Evolutionary conservation across 192 early-diverging fungal species (phyloP).

Genomic region (Cetraspora pellucida): DNA sequence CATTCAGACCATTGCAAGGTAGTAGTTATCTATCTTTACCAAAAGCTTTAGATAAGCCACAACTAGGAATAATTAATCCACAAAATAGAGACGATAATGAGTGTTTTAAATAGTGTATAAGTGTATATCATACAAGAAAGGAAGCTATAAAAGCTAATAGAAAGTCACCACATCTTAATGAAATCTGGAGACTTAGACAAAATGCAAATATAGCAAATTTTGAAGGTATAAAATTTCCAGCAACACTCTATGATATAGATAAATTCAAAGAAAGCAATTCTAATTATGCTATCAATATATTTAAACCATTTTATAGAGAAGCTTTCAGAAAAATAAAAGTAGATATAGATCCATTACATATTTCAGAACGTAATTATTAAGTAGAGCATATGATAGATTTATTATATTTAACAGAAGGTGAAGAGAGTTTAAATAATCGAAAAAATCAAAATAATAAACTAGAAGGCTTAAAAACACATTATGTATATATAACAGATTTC

Average conservation of each 20-base stretch:
- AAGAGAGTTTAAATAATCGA: background rate
- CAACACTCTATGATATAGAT: conserved; percentile 4
- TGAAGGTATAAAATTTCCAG: background rate
- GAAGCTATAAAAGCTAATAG: background rate
- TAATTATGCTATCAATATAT: conserved; percentile 10
- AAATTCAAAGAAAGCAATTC: conserved; percentile 15
- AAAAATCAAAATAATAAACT: conserved; percentile 9
- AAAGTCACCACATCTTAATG: background rate
- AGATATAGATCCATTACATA: conserved; percentile 1
- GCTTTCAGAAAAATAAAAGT: background rate
- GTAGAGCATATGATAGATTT: background rate
- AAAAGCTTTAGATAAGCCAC: background rate
- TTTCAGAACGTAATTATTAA: conserved; percentile 9
- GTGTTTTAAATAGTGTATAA: conserved; percentile 9
- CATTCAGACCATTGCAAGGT: background rate
- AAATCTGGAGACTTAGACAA: background rate
- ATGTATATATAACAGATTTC: background rate
- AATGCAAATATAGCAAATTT: conserved; percentile 3
- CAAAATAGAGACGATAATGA: conserved; percentile 8
- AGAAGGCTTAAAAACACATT: conserved; percentile 12
- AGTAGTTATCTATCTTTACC: background rate
- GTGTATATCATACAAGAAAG: background rate
- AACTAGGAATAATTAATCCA: conserved; percentile 18
- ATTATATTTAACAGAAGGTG: conserved; percentile 17
- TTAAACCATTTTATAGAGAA: conserved; percentile 9